Evolutionary conservation across 371 early-diverging fungal genomes (phyloP).

Genomic region (Nematocida ausubeli): DNA sequence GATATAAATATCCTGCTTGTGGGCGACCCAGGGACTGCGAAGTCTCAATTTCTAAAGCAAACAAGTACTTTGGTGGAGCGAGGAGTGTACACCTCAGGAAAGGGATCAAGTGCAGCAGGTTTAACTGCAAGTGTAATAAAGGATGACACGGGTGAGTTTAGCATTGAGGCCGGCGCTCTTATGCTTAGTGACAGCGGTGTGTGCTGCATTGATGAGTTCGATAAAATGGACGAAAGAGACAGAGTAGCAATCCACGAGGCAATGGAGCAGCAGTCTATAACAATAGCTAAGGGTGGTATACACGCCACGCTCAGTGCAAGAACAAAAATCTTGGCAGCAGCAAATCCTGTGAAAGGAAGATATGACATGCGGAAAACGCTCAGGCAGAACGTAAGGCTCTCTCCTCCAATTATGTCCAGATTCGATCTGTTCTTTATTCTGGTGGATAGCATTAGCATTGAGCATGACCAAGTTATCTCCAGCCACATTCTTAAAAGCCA

Average conservation of each 20-base stretch:
- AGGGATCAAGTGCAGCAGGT: slow-evolving; percentile 95
- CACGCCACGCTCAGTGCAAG: slow-evolving; percentile 71
- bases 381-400: slow-evolving; percentile 90
- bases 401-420: slow-evolving; percentile 95
- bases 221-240: slow-evolving; percentile 95
- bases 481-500: slow-evolving; percentile 87
- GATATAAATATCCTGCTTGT: slow-evolving; percentile 91
- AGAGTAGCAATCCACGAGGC: slow-evolving; percentile 99
- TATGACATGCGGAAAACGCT: slow-evolving; percentile 68
- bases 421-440: slow-evolving; percentile 98
- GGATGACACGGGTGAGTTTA: slow-evolving; percentile 97
- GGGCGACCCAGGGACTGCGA: slow-evolving; percentile 97
- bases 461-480: slow-evolving; percentile 83
- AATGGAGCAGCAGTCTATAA: slow-evolving; percentile 99
- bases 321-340: slow-evolving; percentile 68
- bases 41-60: slow-evolving; percentile 91
- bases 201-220: slow-evolving; percentile 98
- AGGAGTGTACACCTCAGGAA: slow-evolving; percentile 92
- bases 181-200: slow-evolving; percentile 97
- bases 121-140: slow-evolving; percentile 93
- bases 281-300: slow-evolving; percentile 97
- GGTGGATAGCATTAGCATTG: slow-evolving; percentile 83
- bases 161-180: slow-evolving; percentile 96
- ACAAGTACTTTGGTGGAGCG: slow-evolving; percentile 83
- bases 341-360: slow-evolving; percentile 68